phyloP scores from a whole-genome alignment of 495 filamentous ascomycete genomes.

The Talaromyces stipitatus region DNA sequence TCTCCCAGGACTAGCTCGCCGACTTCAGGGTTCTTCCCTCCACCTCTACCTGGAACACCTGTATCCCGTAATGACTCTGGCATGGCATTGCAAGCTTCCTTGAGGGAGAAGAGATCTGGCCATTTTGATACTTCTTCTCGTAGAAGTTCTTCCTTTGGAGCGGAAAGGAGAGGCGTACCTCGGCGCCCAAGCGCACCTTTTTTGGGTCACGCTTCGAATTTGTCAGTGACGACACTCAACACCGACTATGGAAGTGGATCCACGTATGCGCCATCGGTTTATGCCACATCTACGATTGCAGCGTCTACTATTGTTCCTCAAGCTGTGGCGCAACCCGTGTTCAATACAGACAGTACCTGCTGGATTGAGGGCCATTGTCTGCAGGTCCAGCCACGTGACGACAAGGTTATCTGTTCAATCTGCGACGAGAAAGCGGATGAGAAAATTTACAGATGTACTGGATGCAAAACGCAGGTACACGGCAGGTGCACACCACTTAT shows the following conservation, averaged over 20 bases:
- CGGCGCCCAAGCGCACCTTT: conserved; percentile 82
- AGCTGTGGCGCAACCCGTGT: conserved; percentile 73
- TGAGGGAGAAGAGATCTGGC: conserved; percentile 90
- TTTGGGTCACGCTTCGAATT: conserved; percentile 68
- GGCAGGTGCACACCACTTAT: conserved; percentile 73
- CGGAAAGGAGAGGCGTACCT: conserved; percentile 55
- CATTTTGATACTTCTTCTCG: conserved; percentile 82
- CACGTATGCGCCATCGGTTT: conserved; percentile 89
- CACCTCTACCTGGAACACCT: conserved; percentile 62
- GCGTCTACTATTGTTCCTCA: conserved; percentile 97
- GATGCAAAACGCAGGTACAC: conserved; percentile 72
- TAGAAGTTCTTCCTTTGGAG: conserved; percentile 84
- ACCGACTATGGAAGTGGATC: conserved; percentile 66
- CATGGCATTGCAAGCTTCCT: conserved; percentile 71
- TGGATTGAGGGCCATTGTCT: conserved; percentile 96
- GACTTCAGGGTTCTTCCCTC: conserved; percentile 64
- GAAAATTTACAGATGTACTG: conserved; percentile 76
- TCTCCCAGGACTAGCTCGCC: conserved; percentile 72
- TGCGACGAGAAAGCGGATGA: conserved; percentile 89
- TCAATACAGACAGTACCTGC: conserved; percentile 75
- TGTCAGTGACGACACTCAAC: conserved; percentile 77
- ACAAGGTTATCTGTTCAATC: conserved; percentile 65
- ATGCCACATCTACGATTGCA: conserved; percentile 93
- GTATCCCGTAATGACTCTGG: conserved; percentile 86
- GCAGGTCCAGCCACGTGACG: conserved; percentile 61